Conservation (phyloP, 1,284 basidiomycete species). For the Sanghuangporus weigelae region DNA sequence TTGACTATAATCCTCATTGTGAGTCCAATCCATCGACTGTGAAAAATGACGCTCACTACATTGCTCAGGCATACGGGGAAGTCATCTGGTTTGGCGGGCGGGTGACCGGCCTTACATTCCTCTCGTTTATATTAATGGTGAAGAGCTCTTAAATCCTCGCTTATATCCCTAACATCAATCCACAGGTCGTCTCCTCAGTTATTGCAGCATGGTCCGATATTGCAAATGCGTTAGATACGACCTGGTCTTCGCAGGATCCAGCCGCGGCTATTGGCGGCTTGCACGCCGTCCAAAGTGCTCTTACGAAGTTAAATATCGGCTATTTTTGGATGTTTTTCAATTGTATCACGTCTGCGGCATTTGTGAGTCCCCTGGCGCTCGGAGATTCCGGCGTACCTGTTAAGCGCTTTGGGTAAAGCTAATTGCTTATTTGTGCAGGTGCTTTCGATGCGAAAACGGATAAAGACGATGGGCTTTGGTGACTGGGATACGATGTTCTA, state of each 20-base stretch:
- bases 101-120: slow-evolving; percentile 83
- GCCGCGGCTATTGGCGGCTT: slow-evolving; percentile 38
- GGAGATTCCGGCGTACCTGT: not conserved
- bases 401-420: not conserved
- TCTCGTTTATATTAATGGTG: slow-evolving; percentile 93
- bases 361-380: slow-evolving; percentile 51
- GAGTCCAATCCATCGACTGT: slow-evolving; percentile 26
- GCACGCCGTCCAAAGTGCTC: slow-evolving; percentile 41
- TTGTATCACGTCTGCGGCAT: slow-evolving; percentile 87
- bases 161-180: slow-evolving; percentile 6
- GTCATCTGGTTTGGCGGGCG: slow-evolving; percentile 94
- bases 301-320: slow-evolving; percentile 69
- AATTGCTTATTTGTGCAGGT: slow-evolving; percentile 45
- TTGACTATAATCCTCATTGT: slow-evolving; percentile 97
- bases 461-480: slow-evolving; percentile 97
- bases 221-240: slow-evolving; percentile 42
- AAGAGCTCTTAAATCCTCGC: not conserved
- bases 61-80: slow-evolving; percentile 85
- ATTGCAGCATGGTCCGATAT: slow-evolving; percentile 97
- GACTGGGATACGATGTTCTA: slow-evolving; percentile 99
- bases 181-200: slow-evolving; percentile 85
- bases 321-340: slow-evolving; percentile 98
- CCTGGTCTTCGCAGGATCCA: slow-evolving; percentile 35
- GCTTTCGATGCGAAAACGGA: slow-evolving; percentile 93
- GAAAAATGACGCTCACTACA: not conserved